Evolutionary conservation across 169 alveolate species (phyloP).

Genomic region (Eimeria acervulina): DNA sequence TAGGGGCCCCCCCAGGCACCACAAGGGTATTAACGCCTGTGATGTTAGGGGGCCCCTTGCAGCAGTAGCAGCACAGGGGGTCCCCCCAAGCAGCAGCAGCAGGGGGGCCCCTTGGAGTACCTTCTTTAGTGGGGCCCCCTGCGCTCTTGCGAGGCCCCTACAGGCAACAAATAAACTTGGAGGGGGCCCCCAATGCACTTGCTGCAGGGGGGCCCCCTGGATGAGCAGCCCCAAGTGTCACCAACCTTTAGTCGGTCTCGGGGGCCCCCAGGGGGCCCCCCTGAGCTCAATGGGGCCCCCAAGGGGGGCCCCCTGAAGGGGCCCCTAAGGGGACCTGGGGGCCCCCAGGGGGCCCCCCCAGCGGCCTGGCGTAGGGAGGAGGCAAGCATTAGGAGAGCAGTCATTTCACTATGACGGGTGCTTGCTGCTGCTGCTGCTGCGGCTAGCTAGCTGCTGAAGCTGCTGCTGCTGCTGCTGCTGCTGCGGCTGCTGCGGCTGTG

Average conservation of each 20-base stretch:
- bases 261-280: not conserved
- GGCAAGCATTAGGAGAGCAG: constrained; percentile 19
- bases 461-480: not conserved
- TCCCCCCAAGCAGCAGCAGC: not conserved
- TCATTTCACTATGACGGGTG: not conserved
- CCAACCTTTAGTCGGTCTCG: not conserved
- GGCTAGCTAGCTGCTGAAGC: not conserved
- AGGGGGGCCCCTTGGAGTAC: not conserved
- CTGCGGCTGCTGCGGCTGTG: not conserved
- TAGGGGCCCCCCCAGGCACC: constrained; percentile 6
- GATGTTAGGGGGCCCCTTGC: not conserved
- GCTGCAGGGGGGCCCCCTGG: constrained; percentile 35
- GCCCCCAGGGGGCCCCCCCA: not conserved
- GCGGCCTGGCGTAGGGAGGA: constrained; percentile 38
- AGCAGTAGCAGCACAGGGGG: not conserved
- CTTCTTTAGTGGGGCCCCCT: constrained; percentile 50
- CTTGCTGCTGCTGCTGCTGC: not conserved
- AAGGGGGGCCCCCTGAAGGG: too few species aligned
- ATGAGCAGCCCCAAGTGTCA: not conserved
- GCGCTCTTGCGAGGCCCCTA: not conserved
- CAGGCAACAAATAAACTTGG: not conserved
- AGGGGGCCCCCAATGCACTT: not conserved
- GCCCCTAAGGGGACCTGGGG: too few species aligned
- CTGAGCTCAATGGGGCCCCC: constrained; percentile 21
- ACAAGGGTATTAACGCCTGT: not conserved